These are phyloP conservation scores for Kondoa malvinella DNA, from an alignment of 768 basidiomycete genomes.

Conservation along the genomic window DNA sequence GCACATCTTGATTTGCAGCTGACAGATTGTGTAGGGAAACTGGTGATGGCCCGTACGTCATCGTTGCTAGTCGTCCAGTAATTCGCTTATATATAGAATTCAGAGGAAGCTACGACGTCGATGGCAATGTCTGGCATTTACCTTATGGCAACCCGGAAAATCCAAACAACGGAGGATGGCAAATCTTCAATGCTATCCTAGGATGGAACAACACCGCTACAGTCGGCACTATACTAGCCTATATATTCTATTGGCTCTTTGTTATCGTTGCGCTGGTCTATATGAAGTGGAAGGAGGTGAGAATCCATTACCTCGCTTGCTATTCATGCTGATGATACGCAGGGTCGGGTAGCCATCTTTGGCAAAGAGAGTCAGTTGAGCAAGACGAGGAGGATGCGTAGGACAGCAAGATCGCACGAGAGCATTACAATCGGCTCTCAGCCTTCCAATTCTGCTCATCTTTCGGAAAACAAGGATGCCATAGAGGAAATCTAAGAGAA, in stretches of 20 bases:
- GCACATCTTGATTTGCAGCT: neutral
- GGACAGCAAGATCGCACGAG: neutral
- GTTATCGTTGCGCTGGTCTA: slow-evolving; percentile 51
- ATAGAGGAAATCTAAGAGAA: too few species aligned
- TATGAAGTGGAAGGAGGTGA: slow-evolving; percentile 36
- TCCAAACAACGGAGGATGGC: slow-evolving; percentile 47
- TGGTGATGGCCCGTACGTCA: slow-evolving; percentile 61
- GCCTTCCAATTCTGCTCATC: neutral
- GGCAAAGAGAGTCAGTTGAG: neutral
- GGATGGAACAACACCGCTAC: slow-evolving; percentile 40
- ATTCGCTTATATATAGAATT: slow-evolving; percentile 35
- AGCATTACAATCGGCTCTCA: neutral
- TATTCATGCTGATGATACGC: neutral
- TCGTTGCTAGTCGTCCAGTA: slow-evolving; percentile 13
- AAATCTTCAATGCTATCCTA: slow-evolving; percentile 62
- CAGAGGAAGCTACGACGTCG: slow-evolving; percentile 38
- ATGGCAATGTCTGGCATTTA: slow-evolving; percentile 25
- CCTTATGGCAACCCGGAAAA: slow-evolving; percentile 42
- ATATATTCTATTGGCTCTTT: slow-evolving; percentile 82
- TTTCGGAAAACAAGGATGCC: too few species aligned
- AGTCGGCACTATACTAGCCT: slow-evolving; percentile 66
- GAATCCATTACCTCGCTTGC: slow-evolving; percentile 19
- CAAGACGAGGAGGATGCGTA: neutral
- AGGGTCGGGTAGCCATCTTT: neutral
- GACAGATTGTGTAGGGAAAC: slow-evolving; percentile 27